These are phyloP conservation scores for Penicillium ucsense DNA, from an alignment of 495 filamentous ascomycete genomes.

Conservation along the genomic window DNA sequence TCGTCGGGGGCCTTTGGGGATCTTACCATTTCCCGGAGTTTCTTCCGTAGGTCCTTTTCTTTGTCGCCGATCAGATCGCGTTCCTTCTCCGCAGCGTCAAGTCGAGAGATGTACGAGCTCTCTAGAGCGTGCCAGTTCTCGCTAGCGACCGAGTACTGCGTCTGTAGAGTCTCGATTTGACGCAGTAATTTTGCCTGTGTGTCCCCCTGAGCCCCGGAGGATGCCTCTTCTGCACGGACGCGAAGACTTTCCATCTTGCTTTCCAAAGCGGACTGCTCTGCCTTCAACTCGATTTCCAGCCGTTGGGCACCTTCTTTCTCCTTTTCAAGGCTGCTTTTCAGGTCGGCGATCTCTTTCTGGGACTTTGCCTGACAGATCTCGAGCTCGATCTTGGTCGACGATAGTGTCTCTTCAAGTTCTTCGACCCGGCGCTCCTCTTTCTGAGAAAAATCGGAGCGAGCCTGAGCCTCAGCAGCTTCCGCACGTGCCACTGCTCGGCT, in stretches of 20 bases:
- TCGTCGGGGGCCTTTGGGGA: background rate
- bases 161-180: constrained; percentile 92
- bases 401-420: constrained; percentile 65
- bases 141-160: constrained; percentile 85
- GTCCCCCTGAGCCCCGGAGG: constrained; percentile 70
- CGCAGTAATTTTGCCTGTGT: constrained; percentile 83
- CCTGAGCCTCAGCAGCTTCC: constrained; percentile 56
- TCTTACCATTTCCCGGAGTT: constrained; percentile 75
- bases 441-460: constrained; percentile 58
- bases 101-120: constrained; percentile 62
- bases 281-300: constrained; percentile 69
- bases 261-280: constrained; percentile 73
- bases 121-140: constrained; percentile 98
- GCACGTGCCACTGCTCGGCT: constrained; percentile 57
- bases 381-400: constrained; percentile 65
- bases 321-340: constrained; percentile 62
- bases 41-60: constrained; percentile 76
- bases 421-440: constrained; percentile 53
- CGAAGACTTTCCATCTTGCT: constrained; percentile 84
- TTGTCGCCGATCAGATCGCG: constrained; percentile 74
- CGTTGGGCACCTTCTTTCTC: constrained; percentile 62
- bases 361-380: constrained; percentile 59
- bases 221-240: constrained; percentile 78
- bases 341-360: constrained; percentile 56
- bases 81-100: constrained; percentile 75